These are phyloP conservation scores for Chlamydomonas incerta DNA, from an alignment of 139 green algal genomes.

Conservation along the genomic window DNA sequence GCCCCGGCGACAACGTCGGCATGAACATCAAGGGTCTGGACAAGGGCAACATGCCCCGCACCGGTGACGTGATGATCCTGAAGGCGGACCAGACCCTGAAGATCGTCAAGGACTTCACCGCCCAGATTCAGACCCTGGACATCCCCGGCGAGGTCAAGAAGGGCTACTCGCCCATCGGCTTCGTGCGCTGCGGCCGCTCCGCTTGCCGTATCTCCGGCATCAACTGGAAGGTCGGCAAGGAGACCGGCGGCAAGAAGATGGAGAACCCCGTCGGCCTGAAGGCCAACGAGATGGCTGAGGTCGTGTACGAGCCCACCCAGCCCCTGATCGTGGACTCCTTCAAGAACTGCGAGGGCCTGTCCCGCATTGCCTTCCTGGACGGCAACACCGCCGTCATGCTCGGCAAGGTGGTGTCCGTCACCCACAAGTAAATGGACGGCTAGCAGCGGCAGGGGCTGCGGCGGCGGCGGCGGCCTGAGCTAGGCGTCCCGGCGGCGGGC, in stretches of 20 bases:
- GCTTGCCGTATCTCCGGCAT: slow-evolving; percentile 87
- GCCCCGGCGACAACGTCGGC: slow-evolving; percentile 98
- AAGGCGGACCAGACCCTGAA: slow-evolving; percentile 90
- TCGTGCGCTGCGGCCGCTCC: slow-evolving; percentile 90
- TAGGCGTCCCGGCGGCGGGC: too few species aligned
- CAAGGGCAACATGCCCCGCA: slow-evolving; percentile 94
- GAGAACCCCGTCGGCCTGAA: slow-evolving; percentile 88
- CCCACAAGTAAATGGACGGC: slow-evolving; percentile 67
- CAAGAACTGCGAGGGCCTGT: slow-evolving; percentile 95
- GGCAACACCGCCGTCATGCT: slow-evolving; percentile 97
- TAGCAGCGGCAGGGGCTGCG: too few species aligned
- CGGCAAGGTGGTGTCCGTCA: slow-evolving; percentile 86
- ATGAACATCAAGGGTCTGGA: slow-evolving; percentile 99
- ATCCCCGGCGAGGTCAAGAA: slow-evolving; percentile 93
- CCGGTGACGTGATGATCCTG: slow-evolving; percentile 93
- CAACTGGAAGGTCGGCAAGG: slow-evolving; percentile 96
- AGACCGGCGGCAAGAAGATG: slow-evolving; percentile 96
- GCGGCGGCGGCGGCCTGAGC: too few species aligned
- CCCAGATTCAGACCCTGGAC: slow-evolving; percentile 94
- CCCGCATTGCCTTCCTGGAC: slow-evolving; percentile 94
- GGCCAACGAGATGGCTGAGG: slow-evolving; percentile 94
- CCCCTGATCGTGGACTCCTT: slow-evolving; percentile 91
- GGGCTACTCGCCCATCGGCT: slow-evolving; percentile 93
- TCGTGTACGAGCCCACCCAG: slow-evolving; percentile 88
- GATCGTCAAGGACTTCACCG: slow-evolving; percentile 86